Percentiles rank a stretch among this genome's conserved stretches.
phyloP scores from a whole-genome alignment of 805 yeast genomes.

The Starmerella gropengiesseri region DNA sequence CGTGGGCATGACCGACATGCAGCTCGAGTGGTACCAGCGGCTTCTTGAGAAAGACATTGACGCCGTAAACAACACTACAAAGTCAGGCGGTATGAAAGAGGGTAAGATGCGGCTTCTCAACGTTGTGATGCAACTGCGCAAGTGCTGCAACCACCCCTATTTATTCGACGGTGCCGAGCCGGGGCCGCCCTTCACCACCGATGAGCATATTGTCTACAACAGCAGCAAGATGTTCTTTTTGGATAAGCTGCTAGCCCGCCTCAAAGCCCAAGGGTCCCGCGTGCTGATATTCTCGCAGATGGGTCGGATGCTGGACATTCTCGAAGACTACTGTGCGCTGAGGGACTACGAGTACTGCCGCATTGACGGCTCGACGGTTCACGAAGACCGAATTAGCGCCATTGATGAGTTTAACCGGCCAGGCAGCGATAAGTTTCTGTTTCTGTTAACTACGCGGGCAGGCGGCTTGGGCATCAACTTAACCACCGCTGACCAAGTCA shows the following conservation, averaged over 20 bases:
- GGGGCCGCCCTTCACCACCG: conserved; percentile 94
- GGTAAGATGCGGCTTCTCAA: conserved; percentile 73
- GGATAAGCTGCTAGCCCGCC: conserved; percentile 66
- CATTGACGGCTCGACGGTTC: conserved; percentile 88
- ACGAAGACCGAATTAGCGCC: conserved; percentile 83
- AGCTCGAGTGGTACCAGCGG: conserved; percentile 77
- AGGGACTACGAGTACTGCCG: conserved; percentile 81
- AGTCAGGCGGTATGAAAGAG: conserved; percentile 44
- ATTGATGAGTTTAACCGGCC: conserved; percentile 85
- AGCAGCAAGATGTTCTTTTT: conserved; percentile 84
- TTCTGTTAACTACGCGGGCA: conserved; percentile 83
- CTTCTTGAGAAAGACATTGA: conserved; percentile 85
- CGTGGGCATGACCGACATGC: conserved; percentile 97
- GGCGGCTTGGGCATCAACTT: conserved; percentile 93
- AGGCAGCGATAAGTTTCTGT: conserved; percentile 67
- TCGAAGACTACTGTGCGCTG: conserved; percentile 82
- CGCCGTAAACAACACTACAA: conserved; percentile 85
- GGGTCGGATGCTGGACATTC: conserved; percentile 79
- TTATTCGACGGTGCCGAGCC: conserved; percentile 98
- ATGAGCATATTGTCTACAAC: conserved; percentile 78
- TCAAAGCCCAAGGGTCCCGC: conserved; percentile 72
- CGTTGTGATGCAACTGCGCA: conserved; percentile 91
- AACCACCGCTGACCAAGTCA: conserved; percentile 83
- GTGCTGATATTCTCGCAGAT: conserved; percentile 88
- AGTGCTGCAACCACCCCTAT: conserved; percentile 96